Evolutionary conservation across 768 basidiomycete species (phyloP).

Genomic region (Crucibulum laeve): DNA sequence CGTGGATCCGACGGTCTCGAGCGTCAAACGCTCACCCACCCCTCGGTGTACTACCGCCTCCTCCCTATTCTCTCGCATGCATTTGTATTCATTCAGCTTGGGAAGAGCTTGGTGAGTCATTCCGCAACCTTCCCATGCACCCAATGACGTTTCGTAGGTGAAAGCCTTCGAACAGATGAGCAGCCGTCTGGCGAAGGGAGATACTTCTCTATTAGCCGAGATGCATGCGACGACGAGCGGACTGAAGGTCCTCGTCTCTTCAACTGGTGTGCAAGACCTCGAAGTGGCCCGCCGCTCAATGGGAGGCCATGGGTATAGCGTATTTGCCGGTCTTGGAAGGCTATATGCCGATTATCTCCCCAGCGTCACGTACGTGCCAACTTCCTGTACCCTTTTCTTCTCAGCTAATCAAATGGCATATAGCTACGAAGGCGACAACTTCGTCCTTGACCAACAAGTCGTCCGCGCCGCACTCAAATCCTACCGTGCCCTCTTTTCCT

Average conservation of each 20-base stretch:
- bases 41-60: slow-evolving; percentile 70
- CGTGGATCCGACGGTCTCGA: slow-evolving; percentile 49
- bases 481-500: slow-evolving; percentile 29
- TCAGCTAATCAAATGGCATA: background rate
- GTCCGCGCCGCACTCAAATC: slow-evolving; percentile 69
- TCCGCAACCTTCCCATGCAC: background rate
- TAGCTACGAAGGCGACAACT: slow-evolving; percentile 80
- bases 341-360: slow-evolving; percentile 66
- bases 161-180: slow-evolving; percentile 47
- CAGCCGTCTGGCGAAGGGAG: slow-evolving; percentile 45
- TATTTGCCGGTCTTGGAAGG: slow-evolving; percentile 60
- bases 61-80: slow-evolving; percentile 66
- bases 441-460: slow-evolving; percentile 70
- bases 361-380: slow-evolving; percentile 47
- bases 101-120: slow-evolving; percentile 48
- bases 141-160: slow-evolving; percentile 24
- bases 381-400: background rate
- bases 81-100: slow-evolving; percentile 66
- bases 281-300: slow-evolving; percentile 66
- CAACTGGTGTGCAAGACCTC: slow-evolving; percentile 48
- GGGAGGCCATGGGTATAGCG: slow-evolving; percentile 78
- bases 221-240: slow-evolving; percentile 70
- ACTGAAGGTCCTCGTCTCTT: slow-evolving; percentile 58
- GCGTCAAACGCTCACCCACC: slow-evolving; percentile 64
- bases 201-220: slow-evolving; percentile 63